phyloP scores from a whole-genome alignment of 1,139 yeast species.

The Suhomyces guaymorum region DNA sequence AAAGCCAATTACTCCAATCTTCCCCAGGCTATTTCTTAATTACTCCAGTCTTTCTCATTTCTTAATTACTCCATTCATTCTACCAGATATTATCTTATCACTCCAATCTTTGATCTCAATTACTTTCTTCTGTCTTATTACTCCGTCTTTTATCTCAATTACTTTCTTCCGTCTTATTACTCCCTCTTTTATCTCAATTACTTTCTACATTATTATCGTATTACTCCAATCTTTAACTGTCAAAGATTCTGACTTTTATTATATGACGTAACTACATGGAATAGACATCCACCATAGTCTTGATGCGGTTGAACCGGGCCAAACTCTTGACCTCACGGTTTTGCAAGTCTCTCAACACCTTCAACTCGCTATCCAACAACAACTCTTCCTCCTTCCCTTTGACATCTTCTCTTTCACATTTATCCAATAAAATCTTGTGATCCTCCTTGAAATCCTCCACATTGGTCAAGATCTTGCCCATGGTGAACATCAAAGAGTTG shows the following conservation, averaged over 20 bases:
- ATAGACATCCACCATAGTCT: slow-evolving; percentile 53
- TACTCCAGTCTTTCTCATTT: too few species aligned
- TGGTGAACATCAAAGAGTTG: slow-evolving; percentile 37
- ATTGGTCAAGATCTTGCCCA: slow-evolving; percentile 63
- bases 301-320: slow-evolving; percentile 56
- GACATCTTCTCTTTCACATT: slow-evolving; percentile 63
- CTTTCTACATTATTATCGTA: slow-evolving; percentile 1
- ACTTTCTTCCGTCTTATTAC: background rate
- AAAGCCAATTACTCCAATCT: too few species aligned
- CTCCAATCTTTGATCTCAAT: too few species aligned
- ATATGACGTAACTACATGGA: slow-evolving; percentile 5
- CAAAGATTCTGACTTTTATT: slow-evolving; percentile 11
- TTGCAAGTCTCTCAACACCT: slow-evolving; percentile 64
- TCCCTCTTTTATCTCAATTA: too few species aligned
- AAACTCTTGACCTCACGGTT: slow-evolving; percentile 55
- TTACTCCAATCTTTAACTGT: too few species aligned
- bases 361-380: slow-evolving; percentile 71
- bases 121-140: too few species aligned
- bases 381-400: slow-evolving; percentile 77
- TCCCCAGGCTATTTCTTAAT: too few species aligned
- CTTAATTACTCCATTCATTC: too few species aligned
- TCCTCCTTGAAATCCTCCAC: slow-evolving; percentile 59
- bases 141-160: too few species aligned
- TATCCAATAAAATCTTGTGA: slow-evolving; percentile 61
- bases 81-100: too few species aligned